A percentile compares a stretch with the other conserved stretches of the same genome.
Conservation (phyloP, 2,329 filamentous ascomycete species). For the Malbranchea zuffiana region DNA sequence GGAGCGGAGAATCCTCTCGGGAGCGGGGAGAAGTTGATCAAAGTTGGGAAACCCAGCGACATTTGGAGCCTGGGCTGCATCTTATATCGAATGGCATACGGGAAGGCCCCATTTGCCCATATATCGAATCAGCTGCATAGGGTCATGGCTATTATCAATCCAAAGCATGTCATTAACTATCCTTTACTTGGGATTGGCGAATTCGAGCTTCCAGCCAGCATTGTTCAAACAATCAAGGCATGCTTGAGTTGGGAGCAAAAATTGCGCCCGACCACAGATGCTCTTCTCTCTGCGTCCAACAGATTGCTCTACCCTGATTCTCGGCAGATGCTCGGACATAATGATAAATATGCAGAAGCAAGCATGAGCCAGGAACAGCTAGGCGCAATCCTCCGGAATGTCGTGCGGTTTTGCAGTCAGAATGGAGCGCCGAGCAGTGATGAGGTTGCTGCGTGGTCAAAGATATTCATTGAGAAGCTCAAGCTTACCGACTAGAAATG, state of each 20-base stretch:
- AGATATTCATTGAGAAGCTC: background rate
- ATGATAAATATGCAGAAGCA: slow-evolving; percentile 12
- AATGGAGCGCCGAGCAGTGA: background rate
- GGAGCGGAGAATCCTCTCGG: slow-evolving; percentile 28
- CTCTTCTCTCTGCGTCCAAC: slow-evolving; percentile 39
- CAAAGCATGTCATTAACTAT: slow-evolving; percentile 25
- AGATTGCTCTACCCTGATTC: slow-evolving; percentile 41
- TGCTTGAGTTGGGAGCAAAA: slow-evolving; percentile 43
- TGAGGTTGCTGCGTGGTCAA: background rate
- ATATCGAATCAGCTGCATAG: slow-evolving; percentile 68
- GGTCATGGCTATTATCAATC: slow-evolving; percentile 39
- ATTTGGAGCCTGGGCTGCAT: slow-evolving; percentile 87
- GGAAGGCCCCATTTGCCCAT: slow-evolving; percentile 74
- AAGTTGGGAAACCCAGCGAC: slow-evolving; percentile 78
- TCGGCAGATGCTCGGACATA: background rate
- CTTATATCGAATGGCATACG: slow-evolving; percentile 84
- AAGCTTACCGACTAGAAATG: too few relatives aligned
- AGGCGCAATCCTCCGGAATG: background rate
- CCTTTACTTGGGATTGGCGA: slow-evolving; percentile 23
- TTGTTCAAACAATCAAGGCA: slow-evolving; percentile 38
- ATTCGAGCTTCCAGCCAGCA: slow-evolving; percentile 36
- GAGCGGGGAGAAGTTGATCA: slow-evolving; percentile 55
- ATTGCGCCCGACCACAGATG: slow-evolving; percentile 38
- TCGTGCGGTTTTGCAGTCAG: background rate
- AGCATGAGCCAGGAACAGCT: slow-evolving; percentile 3